phyloP scores from a whole-genome alignment of 768 basidiomycete genomes.

The Tulasnella sp. region DNA sequence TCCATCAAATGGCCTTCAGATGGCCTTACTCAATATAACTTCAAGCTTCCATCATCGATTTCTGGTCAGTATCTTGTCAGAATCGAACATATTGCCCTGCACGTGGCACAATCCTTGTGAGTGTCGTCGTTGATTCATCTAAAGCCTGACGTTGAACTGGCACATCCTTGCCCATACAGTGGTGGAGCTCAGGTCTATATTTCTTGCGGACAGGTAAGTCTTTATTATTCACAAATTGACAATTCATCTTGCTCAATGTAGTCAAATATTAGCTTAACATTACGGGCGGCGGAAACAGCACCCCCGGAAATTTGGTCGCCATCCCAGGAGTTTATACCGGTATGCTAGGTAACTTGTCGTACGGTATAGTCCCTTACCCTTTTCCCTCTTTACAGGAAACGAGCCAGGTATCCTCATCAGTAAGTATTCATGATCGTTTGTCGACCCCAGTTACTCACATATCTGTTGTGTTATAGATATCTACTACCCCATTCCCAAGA shows the following conservation, averaged over 20 bases:
- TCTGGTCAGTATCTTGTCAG: conserved; percentile 29
- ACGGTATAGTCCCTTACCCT: background rate
- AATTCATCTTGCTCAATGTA: background rate
- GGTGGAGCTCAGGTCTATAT: conserved; percentile 15
- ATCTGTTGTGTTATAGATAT: no score
- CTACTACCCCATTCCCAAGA: no score
- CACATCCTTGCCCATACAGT: no score
- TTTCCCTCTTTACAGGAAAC: conserved; percentile 1
- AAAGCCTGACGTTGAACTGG: background rate
- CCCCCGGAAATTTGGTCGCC: background rate
- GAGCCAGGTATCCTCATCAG: conserved; percentile 28
- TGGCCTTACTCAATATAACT: background rate
- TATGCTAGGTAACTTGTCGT: conserved; percentile 6
- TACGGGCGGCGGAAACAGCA: background rate
- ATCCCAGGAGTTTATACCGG: conserved; percentile 4
- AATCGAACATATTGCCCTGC: conserved; percentile 37
- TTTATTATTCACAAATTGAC: no score
- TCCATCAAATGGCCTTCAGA: conserved; percentile 1
- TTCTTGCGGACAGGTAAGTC: conserved; percentile 3
- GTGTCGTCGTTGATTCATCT: background rate
- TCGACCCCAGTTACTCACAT: no score
- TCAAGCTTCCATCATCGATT: background rate
- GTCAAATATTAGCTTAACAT: conserved; percentile 20
- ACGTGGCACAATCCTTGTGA: conserved; percentile 24
- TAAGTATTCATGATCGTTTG: no score